Conservation (phyloP, 345 rosid genomes). For the Balakata baccata region DNA sequence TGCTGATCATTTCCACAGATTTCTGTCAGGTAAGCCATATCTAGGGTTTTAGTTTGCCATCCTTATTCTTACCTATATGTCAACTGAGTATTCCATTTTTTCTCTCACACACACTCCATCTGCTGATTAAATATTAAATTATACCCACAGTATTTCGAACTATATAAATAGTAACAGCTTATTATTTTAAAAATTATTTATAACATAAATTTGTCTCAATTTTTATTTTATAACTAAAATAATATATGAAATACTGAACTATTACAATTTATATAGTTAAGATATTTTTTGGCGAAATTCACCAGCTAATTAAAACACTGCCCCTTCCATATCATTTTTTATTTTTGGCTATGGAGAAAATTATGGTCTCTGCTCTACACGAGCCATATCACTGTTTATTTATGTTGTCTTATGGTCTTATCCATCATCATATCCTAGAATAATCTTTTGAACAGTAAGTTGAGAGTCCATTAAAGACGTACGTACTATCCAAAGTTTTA, state of each 20-base stretch:
- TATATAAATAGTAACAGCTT: too few relatives aligned
- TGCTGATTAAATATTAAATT: too few relatives aligned
- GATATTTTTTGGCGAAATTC: too few relatives aligned
- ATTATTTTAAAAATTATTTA: too few relatives aligned
- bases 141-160: too few relatives aligned
- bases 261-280: too few relatives aligned
- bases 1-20: background rate
- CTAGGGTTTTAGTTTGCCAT: conserved; percentile 13
- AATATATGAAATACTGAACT: too few relatives aligned
- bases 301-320: background rate
- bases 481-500: background rate
- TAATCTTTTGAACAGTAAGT: background rate
- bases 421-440: background rate
- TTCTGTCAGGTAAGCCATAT: conserved; percentile 8
- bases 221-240: too few relatives aligned
- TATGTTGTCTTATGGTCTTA: background rate
- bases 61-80: background rate
- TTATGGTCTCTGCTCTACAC: background rate
- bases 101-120: background rate
- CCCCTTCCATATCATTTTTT: background rate
- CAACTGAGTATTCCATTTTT: background rate
- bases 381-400: background rate
- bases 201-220: too few relatives aligned
- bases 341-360: background rate
- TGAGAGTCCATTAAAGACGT: background rate